phyloP scores from a whole-genome alignment of 805 yeast genomes.

The Starmerella stigmatis region DNA sequence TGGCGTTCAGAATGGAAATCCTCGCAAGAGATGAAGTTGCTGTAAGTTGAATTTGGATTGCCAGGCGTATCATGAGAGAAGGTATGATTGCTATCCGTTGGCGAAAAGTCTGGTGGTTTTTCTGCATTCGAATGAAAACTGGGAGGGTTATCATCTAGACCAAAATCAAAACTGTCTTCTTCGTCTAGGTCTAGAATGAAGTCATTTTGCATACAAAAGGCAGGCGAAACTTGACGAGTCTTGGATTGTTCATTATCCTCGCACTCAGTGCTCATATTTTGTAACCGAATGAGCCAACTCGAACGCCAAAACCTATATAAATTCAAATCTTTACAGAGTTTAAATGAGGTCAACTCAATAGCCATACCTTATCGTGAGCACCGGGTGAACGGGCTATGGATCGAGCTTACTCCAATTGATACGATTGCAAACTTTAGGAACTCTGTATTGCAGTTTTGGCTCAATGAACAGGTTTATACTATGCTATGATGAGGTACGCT shows the following conservation, averaged over 20 bases:
- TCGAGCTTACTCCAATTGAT: no score
- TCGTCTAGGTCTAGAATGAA: neutral
- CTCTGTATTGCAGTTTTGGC: no score
- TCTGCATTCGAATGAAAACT: neutral
- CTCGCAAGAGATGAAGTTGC: neutral
- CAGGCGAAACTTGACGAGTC: neutral
- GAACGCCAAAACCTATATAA: neutral
- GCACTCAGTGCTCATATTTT: neutral
- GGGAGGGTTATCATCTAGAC: neutral
- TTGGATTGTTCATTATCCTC: neutral
- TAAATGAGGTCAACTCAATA: neutral
- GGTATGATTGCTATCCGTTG: neutral
- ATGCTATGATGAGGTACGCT: no score
- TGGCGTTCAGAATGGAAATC: neutral
- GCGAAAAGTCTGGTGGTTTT: neutral
- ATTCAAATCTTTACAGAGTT: neutral
- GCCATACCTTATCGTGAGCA: neutral
- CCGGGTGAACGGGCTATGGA: neutral
- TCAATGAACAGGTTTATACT: no score
- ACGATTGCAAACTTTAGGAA: no score
- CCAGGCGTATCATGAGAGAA: neutral
- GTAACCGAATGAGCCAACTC: neutral
- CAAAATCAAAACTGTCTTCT: slow-evolving; percentile 2
- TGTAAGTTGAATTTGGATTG: neutral
- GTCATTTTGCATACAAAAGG: neutral